Evolutionary conservation across 164 flowering plant species (phyloP).

Genomic region (Liquidambar formosana): DNA sequence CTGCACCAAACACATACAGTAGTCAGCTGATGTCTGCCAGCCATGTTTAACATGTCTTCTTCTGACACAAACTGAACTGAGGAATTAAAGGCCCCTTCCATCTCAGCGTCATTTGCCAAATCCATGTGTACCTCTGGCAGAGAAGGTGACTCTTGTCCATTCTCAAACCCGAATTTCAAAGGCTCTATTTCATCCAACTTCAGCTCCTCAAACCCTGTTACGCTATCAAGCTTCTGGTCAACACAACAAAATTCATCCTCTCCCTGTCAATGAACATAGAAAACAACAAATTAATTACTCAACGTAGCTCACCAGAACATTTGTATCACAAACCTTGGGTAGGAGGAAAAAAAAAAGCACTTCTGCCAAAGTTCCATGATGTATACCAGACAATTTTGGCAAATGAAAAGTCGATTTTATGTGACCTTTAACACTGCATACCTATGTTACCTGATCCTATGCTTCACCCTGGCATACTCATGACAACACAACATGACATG

Average conservation of each 20-base stretch:
- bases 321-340: not conserved
- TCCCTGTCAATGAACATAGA: slow-evolving; percentile 31
- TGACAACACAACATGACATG: too few species aligned
- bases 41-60: slow-evolving; percentile 35
- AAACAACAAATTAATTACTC: not conserved
- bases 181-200: slow-evolving; percentile 58
- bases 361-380: too few species aligned
- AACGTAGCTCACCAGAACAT: not conserved
- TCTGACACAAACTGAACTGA: slow-evolving; percentile 44
- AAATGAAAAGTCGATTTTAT: too few species aligned
- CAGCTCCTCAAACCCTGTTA: slow-evolving; percentile 49
- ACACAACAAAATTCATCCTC: slow-evolving; percentile 25
- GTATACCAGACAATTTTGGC: too few species aligned
- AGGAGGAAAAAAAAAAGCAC: not conserved
- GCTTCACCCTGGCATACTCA: too few species aligned
- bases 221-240: slow-evolving; percentile 39
- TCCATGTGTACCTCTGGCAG: slow-evolving; percentile 38
- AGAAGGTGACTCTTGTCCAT: slow-evolving; percentile 32
- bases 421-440: too few species aligned
- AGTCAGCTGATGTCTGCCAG: slow-evolving; percentile 30
- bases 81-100: slow-evolving; percentile 35
- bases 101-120: slow-evolving; percentile 32
- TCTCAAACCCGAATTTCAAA: slow-evolving; percentile 32
- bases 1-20: slow-evolving; percentile 85
- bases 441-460: not conserved